Base-by-base conservation (phyloP, 768 basidiomycete genomes). In the Leccinum barrowsii region DNA sequence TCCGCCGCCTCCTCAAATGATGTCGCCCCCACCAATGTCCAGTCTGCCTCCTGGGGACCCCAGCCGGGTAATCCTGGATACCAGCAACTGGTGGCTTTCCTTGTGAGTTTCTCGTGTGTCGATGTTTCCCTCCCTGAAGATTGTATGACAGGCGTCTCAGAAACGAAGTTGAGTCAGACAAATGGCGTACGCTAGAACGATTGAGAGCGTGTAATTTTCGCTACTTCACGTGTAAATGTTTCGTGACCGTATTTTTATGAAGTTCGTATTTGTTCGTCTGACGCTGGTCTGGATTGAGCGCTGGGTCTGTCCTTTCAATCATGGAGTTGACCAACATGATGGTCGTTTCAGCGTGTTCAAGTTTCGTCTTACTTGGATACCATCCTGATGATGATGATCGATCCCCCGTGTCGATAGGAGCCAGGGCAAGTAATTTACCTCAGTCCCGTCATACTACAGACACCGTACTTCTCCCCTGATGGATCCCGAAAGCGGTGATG, bases 81-180 rank as follows among this genome's bases (percentile, higher is more conserved):
- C 62, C 84, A 85, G 63, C 84, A 87, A 64, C 71, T 89, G 47
- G 86, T 90, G 84, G 81, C 83, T 17, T 89, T 83, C 66, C 75
- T 87, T 61, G 87, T 89, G 59, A 73, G 83, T 70, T 13, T 50
- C n/a, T 19, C 4, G 15, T 8, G 7, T 40, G 15, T 56, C 26
- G 2, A 0, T 5, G n/a, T 12, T 7, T 52, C 28, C n/a, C 8
- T 22, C 7, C 1, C 30, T 68, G 30, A 62, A 21, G 17, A 7
- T 44, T 35, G 7, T 1, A 12, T 15, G 26, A 15, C 26, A 71
- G 68, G 67, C 70, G 6, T 59, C 70, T 15, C 70, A 72, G 59
- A 72, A 72, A 55, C 68, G 70, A 58, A 54, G 64, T 6, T 72
- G 55, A 63, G 24, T 7, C 28, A 12, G 15, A n/a, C 26, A 1